Conservation (phyloP, 805 yeast species). For the Kazachstania kunashirensis region DNA sequence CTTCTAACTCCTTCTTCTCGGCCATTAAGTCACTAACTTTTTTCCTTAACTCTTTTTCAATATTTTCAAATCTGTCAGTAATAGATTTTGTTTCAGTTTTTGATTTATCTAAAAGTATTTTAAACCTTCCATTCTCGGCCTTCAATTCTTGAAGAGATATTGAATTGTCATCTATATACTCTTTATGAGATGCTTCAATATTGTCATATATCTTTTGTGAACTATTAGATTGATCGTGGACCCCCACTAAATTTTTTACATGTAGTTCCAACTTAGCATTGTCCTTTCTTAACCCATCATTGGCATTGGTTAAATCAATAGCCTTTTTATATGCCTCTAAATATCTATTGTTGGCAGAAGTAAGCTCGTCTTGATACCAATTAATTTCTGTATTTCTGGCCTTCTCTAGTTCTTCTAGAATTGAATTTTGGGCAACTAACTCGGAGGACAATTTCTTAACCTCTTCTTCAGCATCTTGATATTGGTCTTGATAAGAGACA, state of each 20-base stretch:
- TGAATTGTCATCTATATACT: no score
- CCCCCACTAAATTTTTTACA: no score
- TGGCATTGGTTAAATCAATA: no score
- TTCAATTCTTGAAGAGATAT: no score
- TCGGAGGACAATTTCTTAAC: background rate
- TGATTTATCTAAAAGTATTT: no score
- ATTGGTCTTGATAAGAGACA: background rate
- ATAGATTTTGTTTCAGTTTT: background rate
- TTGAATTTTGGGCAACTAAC: background rate
- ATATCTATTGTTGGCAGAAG: slow-evolving; percentile 32
- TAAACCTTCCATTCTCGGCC: no score
- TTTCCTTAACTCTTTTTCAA: slow-evolving; percentile 21
- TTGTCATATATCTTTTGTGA: no score
- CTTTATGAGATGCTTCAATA: no score
- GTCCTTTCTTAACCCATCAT: no score
- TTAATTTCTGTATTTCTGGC: slow-evolving; percentile 41
- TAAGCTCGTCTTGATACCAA: slow-evolving; percentile 52
- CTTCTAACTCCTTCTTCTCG: slow-evolving; percentile 14
- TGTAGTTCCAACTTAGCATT: no score
- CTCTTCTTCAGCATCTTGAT: background rate
- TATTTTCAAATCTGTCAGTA: slow-evolving; percentile 9
- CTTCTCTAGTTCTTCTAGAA: background rate
- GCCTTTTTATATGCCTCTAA: no score
- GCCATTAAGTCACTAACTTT: slow-evolving; percentile 34
- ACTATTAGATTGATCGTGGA: no score